Percentiles rank a stretch among this genome's conserved stretches.
These are phyloP conservation scores for Pseudogymnoascus sp. DNA, from an alignment of 2,329 filamentous ascomycete genomes.

Conservation along the genomic window DNA sequence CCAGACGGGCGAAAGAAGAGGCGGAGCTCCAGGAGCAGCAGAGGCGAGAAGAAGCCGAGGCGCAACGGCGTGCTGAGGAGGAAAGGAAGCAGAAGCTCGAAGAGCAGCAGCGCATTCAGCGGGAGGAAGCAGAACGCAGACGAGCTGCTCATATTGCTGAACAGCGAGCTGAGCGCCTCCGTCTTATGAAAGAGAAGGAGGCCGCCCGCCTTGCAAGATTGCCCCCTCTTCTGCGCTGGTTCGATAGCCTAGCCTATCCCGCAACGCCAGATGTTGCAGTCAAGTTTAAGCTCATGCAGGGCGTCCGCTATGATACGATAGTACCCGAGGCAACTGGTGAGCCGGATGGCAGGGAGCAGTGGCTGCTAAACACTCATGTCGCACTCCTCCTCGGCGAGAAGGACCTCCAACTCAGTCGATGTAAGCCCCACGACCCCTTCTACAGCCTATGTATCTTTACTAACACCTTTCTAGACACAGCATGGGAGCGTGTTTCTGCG, in stretches of 20 bases:
- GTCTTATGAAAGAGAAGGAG: conserved; percentile 46
- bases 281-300: conserved; percentile 48
- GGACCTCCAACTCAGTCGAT: conserved; percentile 50
- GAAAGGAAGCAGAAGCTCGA: conserved; percentile 43
- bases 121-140: conserved; percentile 39
- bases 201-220: conserved; percentile 46
- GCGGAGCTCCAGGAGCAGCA: conserved; percentile 38
- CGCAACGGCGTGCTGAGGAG: conserved; percentile 42
- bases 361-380: conserved; percentile 56
- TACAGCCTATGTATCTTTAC: background rate
- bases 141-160: conserved; percentile 43
- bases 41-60: conserved; percentile 40
- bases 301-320: conserved; percentile 57
- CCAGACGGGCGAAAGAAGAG: conserved; percentile 27
- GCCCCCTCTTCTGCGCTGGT: conserved; percentile 52
- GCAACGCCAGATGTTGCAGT: conserved; percentile 42
- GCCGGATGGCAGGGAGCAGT: conserved; percentile 52
- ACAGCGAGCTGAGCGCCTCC: conserved; percentile 29
- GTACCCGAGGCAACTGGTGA: conserved; percentile 43
- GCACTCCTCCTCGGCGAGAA: conserved; percentile 57
- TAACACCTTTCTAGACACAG: conserved; percentile 39
- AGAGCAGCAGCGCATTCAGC: conserved; percentile 35
- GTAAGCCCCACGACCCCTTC: conserved; percentile 35
- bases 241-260: conserved; percentile 44
- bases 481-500: conserved; percentile 48